Evolutionary conservation across 805 yeast genomes (phyloP).

Genomic region (Saccharomyces mikatae): DNA sequence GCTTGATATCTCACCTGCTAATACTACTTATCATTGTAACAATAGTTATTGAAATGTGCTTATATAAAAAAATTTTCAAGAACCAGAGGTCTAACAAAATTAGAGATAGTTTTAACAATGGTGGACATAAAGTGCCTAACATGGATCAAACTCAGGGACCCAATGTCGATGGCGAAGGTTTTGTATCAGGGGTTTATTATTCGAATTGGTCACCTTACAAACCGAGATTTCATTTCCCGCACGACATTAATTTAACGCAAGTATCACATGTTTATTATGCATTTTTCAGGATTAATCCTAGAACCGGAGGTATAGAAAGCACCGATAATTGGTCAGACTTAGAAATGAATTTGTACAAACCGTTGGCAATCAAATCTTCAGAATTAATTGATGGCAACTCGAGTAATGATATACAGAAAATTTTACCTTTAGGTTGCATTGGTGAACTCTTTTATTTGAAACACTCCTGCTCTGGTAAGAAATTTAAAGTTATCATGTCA

Average conservation of each 20-base stretch:
- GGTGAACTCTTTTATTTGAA: constrained; percentile 39
- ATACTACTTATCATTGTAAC: neutral
- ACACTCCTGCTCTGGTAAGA: constrained; percentile 10
- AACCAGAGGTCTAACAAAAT: neutral
- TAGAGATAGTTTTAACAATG: neutral
- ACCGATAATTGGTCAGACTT: constrained; percentile 64
- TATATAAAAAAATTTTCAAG: constrained; percentile 9
- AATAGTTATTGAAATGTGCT: constrained; percentile 11
- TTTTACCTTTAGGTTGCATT: constrained; percentile 38
- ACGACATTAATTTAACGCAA: constrained; percentile 47
- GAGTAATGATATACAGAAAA: constrained; percentile 1
- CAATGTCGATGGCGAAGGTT: constrained; percentile 2
- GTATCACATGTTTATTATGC: constrained; percentile 73
- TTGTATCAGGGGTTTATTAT: constrained; percentile 37
- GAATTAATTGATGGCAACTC: neutral
- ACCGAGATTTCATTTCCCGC: constrained; percentile 49
- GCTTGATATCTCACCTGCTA: neutral
- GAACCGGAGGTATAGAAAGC: constrained; percentile 45
- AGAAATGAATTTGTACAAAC: constrained; percentile 29
- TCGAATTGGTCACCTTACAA: constrained; percentile 63
- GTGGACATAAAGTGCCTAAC: neutral
- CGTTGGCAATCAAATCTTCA: constrained; percentile 6
- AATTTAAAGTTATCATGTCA: constrained; percentile 56
- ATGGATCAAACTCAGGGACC: neutral
- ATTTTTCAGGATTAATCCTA: constrained; percentile 52